Conservation (phyloP, 345 rosid species). For the Hibiscus trionum region DNA sequence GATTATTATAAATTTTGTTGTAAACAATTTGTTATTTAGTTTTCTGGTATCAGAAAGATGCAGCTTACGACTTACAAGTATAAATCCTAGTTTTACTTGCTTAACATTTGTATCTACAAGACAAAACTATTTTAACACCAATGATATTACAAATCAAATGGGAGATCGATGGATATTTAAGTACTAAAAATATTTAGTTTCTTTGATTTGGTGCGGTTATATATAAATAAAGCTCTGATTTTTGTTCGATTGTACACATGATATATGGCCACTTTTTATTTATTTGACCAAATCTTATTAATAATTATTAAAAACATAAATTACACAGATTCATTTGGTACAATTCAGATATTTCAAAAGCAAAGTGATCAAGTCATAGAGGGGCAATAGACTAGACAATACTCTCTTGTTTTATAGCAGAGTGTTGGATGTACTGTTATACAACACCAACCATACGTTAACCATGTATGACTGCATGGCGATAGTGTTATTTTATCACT, state of each 20-base stretch:
- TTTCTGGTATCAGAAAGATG: not conserved
- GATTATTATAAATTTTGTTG: slow-evolving; percentile 14
- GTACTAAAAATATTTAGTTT: too few relatives aligned
- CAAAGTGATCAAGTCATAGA: not conserved
- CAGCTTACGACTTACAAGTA: not conserved
- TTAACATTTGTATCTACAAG: too few relatives aligned
- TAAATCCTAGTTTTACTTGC: not conserved
- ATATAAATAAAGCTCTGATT: not conserved
- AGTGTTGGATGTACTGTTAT: not conserved
- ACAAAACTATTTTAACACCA: too few relatives aligned
- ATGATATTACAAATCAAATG: too few relatives aligned
- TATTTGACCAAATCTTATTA: not conserved
- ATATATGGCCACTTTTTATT: too few relatives aligned
- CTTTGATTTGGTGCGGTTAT: too few relatives aligned
- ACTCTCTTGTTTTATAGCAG: not conserved
- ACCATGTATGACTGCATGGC: not conserved
- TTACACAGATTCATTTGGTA: too few relatives aligned
- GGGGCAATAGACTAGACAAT: not conserved
- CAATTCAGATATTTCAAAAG: too few relatives aligned
- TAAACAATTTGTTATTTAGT: not conserved
- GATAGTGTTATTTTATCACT: not conserved
- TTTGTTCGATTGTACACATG: too few relatives aligned
- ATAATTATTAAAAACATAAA: not conserved
- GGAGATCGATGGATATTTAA: too few relatives aligned
- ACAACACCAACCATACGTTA: not conserved